Percentiles rank a stretch among this genome's conserved stretches.
Conservation (phyloP, 2,329 filamentous ascomycete species). For the Penicillium polonicum region DNA sequence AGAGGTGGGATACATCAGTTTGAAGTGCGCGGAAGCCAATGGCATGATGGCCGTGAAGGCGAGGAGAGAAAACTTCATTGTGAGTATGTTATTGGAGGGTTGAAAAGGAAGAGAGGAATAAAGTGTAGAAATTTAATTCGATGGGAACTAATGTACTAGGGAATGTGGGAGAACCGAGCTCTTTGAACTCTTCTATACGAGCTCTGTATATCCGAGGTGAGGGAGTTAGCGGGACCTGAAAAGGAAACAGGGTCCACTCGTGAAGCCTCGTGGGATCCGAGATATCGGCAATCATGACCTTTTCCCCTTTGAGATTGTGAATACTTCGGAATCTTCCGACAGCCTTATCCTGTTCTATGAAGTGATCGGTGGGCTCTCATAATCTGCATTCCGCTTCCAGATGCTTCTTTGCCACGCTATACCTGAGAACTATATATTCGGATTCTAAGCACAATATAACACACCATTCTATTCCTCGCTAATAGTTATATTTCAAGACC, state of each 20-base stretch:
- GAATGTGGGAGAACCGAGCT: not conserved
- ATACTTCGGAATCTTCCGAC: not conserved
- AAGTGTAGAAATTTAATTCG: not conserved
- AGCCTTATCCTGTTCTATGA: not conserved
- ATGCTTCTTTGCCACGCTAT: not conserved
- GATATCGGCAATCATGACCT: not conserved
- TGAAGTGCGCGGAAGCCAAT: constrained; percentile 56
- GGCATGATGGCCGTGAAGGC: constrained; percentile 45
- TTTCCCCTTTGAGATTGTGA: not conserved
- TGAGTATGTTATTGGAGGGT: not conserved
- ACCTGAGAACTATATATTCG: no score
- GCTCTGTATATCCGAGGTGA: not conserved
- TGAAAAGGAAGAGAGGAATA: not conserved
- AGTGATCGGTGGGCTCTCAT: not conserved
- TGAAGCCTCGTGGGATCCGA: not conserved
- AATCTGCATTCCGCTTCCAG: not conserved
- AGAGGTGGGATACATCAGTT: constrained; percentile 52
- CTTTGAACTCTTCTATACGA: not conserved
- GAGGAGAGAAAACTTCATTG: constrained; percentile 36
- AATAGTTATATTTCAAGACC: not conserved
- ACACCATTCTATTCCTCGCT: no score
- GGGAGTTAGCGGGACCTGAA: constrained; percentile 2
- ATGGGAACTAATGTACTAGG: not conserved
- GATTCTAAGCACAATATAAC: accelerated
- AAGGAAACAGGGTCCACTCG: not conserved